phyloP scores from a whole-genome alignment of 768 basidiomycete genomes.

The Rhodosporidiobolus sp. region DNA sequence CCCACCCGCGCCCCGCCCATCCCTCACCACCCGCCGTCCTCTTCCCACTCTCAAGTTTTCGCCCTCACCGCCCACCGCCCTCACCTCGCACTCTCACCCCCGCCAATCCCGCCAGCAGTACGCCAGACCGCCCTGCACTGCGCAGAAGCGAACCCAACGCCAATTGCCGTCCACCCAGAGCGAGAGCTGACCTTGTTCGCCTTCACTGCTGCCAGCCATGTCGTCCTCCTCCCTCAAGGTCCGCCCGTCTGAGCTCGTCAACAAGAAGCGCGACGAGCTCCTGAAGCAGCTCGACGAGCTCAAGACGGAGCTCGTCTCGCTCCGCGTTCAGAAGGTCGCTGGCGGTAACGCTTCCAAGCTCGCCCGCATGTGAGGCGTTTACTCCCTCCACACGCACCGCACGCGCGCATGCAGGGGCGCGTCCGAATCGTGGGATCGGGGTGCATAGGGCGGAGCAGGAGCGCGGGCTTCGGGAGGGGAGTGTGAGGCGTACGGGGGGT shows the following conservation, averaged over 20 bases:
- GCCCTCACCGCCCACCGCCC: neutral
- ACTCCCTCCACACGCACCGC: neutral
- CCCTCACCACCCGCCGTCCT: neutral
- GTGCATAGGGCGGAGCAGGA: neutral
- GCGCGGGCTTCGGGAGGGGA: neutral
- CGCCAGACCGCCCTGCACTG: too few species aligned
- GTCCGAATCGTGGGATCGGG: neutral
- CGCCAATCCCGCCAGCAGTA: too few species aligned
- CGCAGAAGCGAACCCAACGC: too few species aligned
- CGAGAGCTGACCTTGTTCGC: too few species aligned
- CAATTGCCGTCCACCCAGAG: too few species aligned
- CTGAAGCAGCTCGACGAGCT: constrained; percentile 87
- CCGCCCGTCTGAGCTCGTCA: constrained; percentile 47
- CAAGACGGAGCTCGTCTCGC: constrained; percentile 86
- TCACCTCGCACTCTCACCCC: neutral
- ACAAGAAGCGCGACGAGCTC: constrained; percentile 79
- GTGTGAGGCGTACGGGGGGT: neutral
- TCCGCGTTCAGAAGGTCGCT: constrained; percentile 97
- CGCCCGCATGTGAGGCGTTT: constrained; percentile 80
- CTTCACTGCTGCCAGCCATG: constrained; percentile 18
- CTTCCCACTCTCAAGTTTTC: neutral
- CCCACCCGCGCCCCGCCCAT: neutral
- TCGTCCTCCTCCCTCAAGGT: constrained; percentile 37
- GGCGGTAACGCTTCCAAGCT: constrained; percentile 93
- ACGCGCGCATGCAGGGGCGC: neutral